Conservation (phyloP, 495 filamentous ascomycete species). For the Letharia lupina region DNA sequence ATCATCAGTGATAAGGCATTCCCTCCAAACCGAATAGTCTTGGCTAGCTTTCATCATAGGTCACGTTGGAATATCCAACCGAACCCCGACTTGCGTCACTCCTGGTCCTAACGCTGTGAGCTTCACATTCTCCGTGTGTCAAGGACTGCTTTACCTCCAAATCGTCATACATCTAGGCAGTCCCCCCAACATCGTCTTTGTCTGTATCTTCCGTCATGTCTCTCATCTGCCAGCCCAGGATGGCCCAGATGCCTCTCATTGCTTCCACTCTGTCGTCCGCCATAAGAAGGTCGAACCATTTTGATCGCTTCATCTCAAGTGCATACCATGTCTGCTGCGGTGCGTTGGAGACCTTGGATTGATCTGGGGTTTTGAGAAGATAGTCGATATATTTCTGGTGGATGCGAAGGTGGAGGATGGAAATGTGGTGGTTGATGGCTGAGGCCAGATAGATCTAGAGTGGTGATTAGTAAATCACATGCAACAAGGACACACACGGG, state of each 20-base stretch:
- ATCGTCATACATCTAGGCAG: background rate
- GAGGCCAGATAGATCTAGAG: conserved; percentile 72
- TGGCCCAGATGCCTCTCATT: conserved; percentile 64
- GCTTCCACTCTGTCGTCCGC: conserved; percentile 59
- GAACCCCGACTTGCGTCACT: background rate
- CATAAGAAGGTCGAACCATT: conserved; percentile 72
- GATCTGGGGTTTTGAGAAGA: conserved; percentile 35
- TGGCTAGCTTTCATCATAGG: background rate
- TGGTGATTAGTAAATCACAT: background rate
- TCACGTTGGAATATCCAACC: background rate
- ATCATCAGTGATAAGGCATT: background rate
- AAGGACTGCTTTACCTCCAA: background rate
- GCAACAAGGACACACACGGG: background rate
- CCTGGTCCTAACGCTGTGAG: background rate
- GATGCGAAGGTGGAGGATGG: conserved; percentile 64
- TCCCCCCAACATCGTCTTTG: background rate
- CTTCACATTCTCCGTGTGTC: too few species aligned
- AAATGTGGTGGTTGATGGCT: conserved; percentile 73
- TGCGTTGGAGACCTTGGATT: conserved; percentile 32
- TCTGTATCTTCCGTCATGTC: conserved; percentile 27
- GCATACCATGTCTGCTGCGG: conserved; percentile 54
- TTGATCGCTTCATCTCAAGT: conserved; percentile 57
- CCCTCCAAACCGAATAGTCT: background rate
- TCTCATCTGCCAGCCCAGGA: conserved; percentile 66
- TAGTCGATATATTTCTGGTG: conserved; percentile 55